A percentile compares a stretch with the other conserved stretches of the same genome.
These are phyloP conservation scores for Dalbergia cochinchinensis DNA, from an alignment of 306 rosid species.

Conservation along the genomic window DNA sequence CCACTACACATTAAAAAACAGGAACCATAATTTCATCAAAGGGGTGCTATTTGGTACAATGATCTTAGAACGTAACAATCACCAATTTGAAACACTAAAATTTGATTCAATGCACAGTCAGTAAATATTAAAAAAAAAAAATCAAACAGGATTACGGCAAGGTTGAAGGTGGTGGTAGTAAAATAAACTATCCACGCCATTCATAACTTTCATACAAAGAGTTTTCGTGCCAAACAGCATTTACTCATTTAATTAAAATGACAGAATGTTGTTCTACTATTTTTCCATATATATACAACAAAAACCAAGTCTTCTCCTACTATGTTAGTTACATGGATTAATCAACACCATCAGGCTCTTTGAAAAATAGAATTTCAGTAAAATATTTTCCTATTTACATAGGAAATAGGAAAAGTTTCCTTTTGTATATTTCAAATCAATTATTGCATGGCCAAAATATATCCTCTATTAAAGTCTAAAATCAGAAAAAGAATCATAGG, in stretches of 20 bases:
- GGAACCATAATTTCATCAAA: background rate
- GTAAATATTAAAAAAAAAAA: too few species aligned
- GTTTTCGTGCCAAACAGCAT: too few species aligned
- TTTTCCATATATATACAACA: constrained; percentile 9
- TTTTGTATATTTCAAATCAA: constrained; percentile 20
- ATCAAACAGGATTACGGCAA: too few species aligned
- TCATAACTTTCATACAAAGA: too few species aligned
- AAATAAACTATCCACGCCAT: too few species aligned
- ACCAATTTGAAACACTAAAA: too few species aligned
- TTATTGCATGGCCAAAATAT: constrained; percentile 31
- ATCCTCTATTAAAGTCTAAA: constrained; percentile 36
- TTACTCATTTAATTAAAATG: constrained; percentile 1
- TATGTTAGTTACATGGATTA: background rate
- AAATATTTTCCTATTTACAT: background rate
- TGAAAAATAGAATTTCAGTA: constrained; percentile 16
- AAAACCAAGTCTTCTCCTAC: constrained; percentile 10
- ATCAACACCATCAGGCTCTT: background rate
- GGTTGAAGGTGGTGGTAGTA: too few species aligned
- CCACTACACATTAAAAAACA: constrained; percentile 1
- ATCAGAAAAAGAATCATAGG: constrained; percentile 18
- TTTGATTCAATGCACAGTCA: too few species aligned
- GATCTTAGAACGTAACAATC: too few species aligned
- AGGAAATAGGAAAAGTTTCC: background rate
- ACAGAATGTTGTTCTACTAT: constrained; percentile 23
- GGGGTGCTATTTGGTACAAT: too few species aligned